Percentiles rank a stretch among this genome's conserved stretches.
phyloP scores from a whole-genome alignment of 768 basidiomycete genomes.

The Agaricus blazei region DNA sequence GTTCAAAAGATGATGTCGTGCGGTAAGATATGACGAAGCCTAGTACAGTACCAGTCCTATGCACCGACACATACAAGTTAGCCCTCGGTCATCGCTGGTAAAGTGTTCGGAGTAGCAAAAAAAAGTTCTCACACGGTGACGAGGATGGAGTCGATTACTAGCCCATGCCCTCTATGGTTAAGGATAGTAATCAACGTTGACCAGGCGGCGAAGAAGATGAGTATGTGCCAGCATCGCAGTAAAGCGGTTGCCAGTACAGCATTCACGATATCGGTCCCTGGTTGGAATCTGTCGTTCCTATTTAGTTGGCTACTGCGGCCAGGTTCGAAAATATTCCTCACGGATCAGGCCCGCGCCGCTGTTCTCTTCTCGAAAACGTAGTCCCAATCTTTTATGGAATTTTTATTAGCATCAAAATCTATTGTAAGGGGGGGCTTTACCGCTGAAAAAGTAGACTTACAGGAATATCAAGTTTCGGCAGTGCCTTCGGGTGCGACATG shows the following conservation, averaged over 20 bases:
- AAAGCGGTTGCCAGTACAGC: conserved; percentile 40
- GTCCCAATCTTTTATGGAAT: conserved; percentile 21
- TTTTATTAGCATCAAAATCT: neutral
- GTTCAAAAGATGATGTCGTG: conserved; percentile 68
- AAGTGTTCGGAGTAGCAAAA: conserved; percentile 36
- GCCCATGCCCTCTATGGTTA: conserved; percentile 35
- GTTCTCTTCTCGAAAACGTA: conserved; percentile 28
- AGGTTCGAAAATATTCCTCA: conserved; percentile 16
- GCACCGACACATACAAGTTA: conserved; percentile 3
- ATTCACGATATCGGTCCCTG: conserved; percentile 33
- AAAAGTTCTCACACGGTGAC: conserved; percentile 29
- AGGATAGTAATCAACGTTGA: conserved; percentile 52
- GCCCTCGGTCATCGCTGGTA: neutral
- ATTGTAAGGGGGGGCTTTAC: neutral
- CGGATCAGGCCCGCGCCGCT: conserved; percentile 29
- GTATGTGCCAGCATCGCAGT: conserved; percentile 63
- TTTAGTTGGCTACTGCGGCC: no score
- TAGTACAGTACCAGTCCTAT: conserved; percentile 57
- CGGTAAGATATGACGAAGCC: conserved; percentile 73
- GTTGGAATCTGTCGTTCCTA: conserved; percentile 24
- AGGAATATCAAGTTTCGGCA: neutral
- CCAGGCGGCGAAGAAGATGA: conserved; percentile 63
- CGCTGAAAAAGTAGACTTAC: neutral
- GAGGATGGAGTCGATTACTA: conserved; percentile 42
- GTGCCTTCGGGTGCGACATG: neutral